These are phyloP conservation scores for Scutellaria minor DNA, from an alignment of 257 asterid species.

Conservation along the genomic window DNA sequence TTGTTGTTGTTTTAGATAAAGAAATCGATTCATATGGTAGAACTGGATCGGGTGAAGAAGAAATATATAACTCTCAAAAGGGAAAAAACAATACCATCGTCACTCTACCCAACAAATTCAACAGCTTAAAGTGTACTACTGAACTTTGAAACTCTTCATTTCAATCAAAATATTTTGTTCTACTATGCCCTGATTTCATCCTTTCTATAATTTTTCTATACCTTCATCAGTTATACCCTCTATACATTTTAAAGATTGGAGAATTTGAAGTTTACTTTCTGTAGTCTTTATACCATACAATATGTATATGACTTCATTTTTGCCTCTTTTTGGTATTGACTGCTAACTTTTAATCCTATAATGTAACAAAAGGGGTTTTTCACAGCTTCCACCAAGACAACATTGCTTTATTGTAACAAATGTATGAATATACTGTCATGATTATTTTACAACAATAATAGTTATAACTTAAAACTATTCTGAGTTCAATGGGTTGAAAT, in stretches of 20 bases:
- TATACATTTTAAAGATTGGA: conserved; percentile 1
- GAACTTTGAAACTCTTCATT: conserved; percentile 23
- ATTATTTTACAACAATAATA: background rate
- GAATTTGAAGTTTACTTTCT: conserved; percentile 3
- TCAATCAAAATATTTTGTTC: background rate
- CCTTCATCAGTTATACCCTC: background rate
- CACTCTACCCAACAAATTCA: conserved; percentile 67
- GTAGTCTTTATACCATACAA: background rate
- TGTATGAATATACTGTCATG: background rate
- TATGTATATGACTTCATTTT: background rate
- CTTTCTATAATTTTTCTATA: conserved; percentile 10
- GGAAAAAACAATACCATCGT: conserved; percentile 60
- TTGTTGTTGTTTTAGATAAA: conserved; percentile 13
- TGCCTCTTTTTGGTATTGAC: background rate
- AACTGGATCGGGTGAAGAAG: conserved; percentile 56
- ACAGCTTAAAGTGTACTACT: conserved; percentile 65
- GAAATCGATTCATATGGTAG: conserved; percentile 50
- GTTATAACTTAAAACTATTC: background rate
- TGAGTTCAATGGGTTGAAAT: background rate
- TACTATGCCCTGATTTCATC: conserved; percentile 10
- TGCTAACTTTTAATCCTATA: background rate
- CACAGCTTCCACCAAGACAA: background rate
- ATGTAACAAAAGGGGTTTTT: background rate
- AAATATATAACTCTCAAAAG: conserved; percentile 39
- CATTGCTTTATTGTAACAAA: conserved; percentile 1